phyloP scores from a whole-genome alignment of 2,329 filamentous ascomycete species.

The Fusarium sp. region DNA sequence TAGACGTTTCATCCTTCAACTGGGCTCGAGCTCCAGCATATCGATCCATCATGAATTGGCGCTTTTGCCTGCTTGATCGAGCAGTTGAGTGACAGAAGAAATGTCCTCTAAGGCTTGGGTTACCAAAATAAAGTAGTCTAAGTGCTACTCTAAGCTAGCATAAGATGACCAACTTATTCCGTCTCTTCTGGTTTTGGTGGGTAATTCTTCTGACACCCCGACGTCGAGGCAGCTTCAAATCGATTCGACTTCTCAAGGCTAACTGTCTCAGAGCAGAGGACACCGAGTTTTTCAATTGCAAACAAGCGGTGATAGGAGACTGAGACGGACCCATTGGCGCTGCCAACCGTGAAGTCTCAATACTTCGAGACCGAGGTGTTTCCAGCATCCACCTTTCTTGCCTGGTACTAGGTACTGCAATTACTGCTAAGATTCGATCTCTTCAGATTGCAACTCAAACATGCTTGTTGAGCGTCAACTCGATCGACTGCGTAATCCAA shows the following conservation, averaged over 20 bases:
- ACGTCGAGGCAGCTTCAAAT: background rate
- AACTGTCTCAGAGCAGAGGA: background rate
- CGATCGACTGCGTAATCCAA: background rate
- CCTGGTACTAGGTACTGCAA: conserved; percentile 33
- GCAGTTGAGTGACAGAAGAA: background rate
- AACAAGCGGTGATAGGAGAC: background rate
- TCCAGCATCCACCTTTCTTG: conserved; percentile 21
- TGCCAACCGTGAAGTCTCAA: background rate
- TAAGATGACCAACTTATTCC: background rate
- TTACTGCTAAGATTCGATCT: conserved; percentile 26
- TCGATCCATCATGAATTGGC: conserved; percentile 20
- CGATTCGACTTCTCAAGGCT: background rate
- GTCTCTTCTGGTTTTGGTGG: background rate
- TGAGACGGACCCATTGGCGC: background rate
- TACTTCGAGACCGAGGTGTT: background rate
- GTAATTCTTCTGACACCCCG: background rate
- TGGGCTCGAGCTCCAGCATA: conserved; percentile 22
- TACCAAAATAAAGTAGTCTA: background rate
- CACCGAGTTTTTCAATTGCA: background rate
- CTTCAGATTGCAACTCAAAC: conserved; percentile 1
- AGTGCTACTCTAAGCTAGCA: background rate
- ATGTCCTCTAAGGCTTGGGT: background rate
- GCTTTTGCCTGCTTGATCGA: conserved; percentile 23
- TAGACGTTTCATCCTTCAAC: conserved; percentile 45
- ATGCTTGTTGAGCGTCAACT: background rate